Percentiles rank a stretch among this genome's conserved stretches.
phyloP scores from a whole-genome alignment of 495 filamentous ascomycete genomes.

The Pseudomonodictys pantanalensis region DNA sequence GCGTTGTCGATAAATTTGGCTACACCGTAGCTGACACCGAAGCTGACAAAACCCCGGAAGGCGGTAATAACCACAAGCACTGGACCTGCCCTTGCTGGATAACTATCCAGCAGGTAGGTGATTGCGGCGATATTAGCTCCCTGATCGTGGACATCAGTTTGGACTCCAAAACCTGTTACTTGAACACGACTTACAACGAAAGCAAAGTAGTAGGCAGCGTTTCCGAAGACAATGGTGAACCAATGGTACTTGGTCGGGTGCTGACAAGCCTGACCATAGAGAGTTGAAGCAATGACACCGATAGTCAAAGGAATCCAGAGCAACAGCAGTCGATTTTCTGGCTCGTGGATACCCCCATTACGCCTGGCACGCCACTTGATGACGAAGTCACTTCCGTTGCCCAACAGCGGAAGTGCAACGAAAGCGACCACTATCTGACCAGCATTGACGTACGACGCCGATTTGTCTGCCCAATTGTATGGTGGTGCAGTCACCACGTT shows the following conservation, averaged over 20 bases:
- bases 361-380: conserved; percentile 21
- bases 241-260: conserved; percentile 41
- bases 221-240: conserved; percentile 40
- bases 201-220: conserved; percentile 42
- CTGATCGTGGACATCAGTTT: no score
- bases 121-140: conserved; percentile 45
- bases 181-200: no score
- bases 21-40: conserved; percentile 24
- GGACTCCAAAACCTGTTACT: no score
- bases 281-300: conserved; percentile 34
- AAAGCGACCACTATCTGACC: conserved; percentile 39
- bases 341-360: conserved; percentile 26
- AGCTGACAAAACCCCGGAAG: conserved; percentile 41
- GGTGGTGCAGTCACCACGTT: conserved; percentile 37
- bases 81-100: conserved; percentile 41
- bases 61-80: conserved; percentile 46
- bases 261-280: conserved; percentile 40
- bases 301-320: conserved; percentile 40
- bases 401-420: conserved; percentile 41
- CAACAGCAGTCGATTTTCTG: conserved; percentile 34
- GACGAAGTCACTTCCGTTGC: conserved; percentile 34
- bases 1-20: conserved; percentile 15
- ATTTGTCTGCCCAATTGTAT: conserved; percentile 41
- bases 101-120: conserved; percentile 44
- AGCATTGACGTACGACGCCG: conserved; percentile 41